These are phyloP conservation scores for Cymbopogon flexuosus DNA, from an alignment of 202 grass and related monocot species.

Conservation along the genomic window DNA sequence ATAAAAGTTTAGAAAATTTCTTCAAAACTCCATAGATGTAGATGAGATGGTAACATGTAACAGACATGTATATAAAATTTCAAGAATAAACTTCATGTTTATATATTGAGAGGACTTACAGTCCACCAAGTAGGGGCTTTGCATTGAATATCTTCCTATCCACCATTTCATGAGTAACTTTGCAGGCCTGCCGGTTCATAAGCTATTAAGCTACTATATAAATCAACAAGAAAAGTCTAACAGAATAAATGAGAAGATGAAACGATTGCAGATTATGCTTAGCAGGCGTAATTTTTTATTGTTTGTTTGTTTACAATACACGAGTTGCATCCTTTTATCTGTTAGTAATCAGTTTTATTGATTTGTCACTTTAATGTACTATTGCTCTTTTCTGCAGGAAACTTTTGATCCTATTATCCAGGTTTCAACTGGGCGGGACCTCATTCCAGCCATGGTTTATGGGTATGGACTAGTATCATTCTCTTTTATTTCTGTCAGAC, in stretches of 20 bases:
- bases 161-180: too few relatives aligned
- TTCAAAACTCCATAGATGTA: too few relatives aligned
- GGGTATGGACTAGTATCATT: slow-evolving; percentile 42
- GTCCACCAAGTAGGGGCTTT: neutral
- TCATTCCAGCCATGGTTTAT: slow-evolving; percentile 95
- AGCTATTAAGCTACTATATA: too few relatives aligned
- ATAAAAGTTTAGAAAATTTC: neutral
- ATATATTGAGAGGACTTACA: neutral
- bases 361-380: neutral
- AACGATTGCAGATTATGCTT: neutral
- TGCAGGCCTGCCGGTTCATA: too few relatives aligned
- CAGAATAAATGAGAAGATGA: slow-evolving; percentile 3
- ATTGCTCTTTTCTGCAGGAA: slow-evolving; percentile 50
- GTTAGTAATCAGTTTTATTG: neutral
- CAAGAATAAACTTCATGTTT: neutral
- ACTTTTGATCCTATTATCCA: slow-evolving; percentile 91
- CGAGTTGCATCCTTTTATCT: neutral
- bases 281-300: neutral
- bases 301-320: neutral
- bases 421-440: slow-evolving; percentile 63
- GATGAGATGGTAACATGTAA: too few relatives aligned
- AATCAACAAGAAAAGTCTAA: neutral
- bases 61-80: too few relatives aligned
- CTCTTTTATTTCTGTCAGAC: slow-evolving; percentile 8
- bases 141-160: neutral